Evolutionary conservation across 768 basidiomycete genomes (phyloP).

Genomic region (Leccinum arenicola): DNA sequence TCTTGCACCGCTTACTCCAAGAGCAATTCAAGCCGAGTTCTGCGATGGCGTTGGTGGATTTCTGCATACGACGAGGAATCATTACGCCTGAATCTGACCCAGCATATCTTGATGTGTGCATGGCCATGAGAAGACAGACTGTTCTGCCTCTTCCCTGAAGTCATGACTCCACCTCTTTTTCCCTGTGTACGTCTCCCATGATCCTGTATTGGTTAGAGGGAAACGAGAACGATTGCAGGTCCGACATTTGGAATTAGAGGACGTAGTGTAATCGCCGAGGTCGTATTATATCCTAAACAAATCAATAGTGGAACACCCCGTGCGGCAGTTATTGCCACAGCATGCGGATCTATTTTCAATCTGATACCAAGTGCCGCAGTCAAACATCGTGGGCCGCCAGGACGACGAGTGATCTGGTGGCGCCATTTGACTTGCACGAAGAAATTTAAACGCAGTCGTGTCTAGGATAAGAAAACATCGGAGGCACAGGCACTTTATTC

Average conservation of each 20-base stretch:
- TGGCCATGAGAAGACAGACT: conserved; percentile 17
- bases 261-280: not conserved
- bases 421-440: too few relatives aligned
- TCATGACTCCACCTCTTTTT: not conserved
- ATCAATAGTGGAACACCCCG: not conserved
- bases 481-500: too few relatives aligned
- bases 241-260: not conserved
- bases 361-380: too few relatives aligned
- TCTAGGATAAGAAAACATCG: too few relatives aligned
- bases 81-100: conserved; percentile 24
- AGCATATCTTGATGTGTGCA: conserved; percentile 24
- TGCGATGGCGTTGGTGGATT: conserved; percentile 42
- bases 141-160: conserved; percentile 23
- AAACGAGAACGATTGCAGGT: not conserved
- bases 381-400: too few relatives aligned
- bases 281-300: not conserved
- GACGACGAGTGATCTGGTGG: too few relatives aligned
- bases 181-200: not conserved
- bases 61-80: conserved; percentile 37
- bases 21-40: conserved; percentile 42
- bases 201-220: not conserved
- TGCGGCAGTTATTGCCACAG: not conserved
- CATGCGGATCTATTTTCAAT: not conserved
- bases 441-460: too few relatives aligned
- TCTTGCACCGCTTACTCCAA: conserved; percentile 33